phyloP scores from a whole-genome alignment of 2,329 filamentous ascomycete species.

The Daldinia eschscholtzii region DNA sequence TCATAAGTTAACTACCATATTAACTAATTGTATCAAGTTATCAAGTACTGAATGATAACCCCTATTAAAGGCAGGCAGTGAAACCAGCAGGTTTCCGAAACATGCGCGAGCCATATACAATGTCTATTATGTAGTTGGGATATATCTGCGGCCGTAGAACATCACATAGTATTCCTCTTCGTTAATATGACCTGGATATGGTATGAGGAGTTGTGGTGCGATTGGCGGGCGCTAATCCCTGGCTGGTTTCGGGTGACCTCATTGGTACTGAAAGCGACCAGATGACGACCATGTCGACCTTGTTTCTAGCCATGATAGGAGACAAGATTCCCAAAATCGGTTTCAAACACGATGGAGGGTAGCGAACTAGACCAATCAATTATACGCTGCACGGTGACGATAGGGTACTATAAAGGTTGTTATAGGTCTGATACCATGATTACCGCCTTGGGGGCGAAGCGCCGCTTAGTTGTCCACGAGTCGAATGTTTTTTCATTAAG shows the following conservation, averaged over 20 bases:
- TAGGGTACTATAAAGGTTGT: neutral
- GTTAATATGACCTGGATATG: neutral
- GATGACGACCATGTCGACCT: constrained; percentile 19
- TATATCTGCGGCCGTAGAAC: neutral
- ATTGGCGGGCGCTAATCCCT: constrained; percentile 7
- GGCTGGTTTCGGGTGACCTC: constrained; percentile 3
- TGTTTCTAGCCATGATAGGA: constrained; percentile 26
- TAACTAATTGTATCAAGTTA: neutral
- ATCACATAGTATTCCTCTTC: neutral
- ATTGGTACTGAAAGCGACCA: constrained; percentile 26
- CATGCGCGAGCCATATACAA: neutral
- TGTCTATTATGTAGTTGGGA: neutral
- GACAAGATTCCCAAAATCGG: constrained; percentile 18
- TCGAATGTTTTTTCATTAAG: neutral
- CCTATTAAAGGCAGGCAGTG: neutral
- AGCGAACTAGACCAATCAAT: constrained; percentile 26
- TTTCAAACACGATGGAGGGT: constrained; percentile 26
- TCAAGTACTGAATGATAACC: neutral
- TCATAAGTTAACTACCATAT: neutral
- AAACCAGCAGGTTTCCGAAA: neutral
- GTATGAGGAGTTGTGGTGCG: neutral
- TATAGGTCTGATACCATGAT: neutral
- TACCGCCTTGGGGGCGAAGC: constrained; percentile 16
- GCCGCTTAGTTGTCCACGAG: constrained; percentile 3
- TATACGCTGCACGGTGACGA: constrained; percentile 8